These are phyloP conservation scores for Psilocybe cyanescens DNA, from an alignment of 768 basidiomycete genomes.

Conservation along the genomic window DNA sequence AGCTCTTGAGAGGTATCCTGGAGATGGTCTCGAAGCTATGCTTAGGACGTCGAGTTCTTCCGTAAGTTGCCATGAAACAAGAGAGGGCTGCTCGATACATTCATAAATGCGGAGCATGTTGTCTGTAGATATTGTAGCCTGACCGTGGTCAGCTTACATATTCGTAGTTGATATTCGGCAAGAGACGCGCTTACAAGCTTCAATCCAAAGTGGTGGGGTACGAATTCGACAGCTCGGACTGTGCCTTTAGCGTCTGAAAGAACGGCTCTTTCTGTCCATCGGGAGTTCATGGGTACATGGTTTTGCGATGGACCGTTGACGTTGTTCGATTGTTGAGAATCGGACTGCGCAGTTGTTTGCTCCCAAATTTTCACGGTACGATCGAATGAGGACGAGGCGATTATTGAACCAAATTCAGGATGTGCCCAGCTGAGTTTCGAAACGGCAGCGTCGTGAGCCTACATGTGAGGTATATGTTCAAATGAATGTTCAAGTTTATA, in stretches of 20 bases:
- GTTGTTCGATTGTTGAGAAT: slow-evolving; percentile 28
- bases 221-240: slow-evolving; percentile 85
- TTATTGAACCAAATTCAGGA: slow-evolving; percentile 86
- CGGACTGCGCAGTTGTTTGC: slow-evolving; percentile 44
- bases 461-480: not conserved
- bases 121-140: slow-evolving; percentile 92
- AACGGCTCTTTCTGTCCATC: slow-evolving; percentile 78
- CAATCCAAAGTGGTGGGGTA: slow-evolving; percentile 85
- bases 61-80: slow-evolving; percentile 74
- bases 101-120: slow-evolving; percentile 89
- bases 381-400: slow-evolving; percentile 90
- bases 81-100: slow-evolving; percentile 76
- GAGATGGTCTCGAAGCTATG: slow-evolving; percentile 50
- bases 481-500: not conserved
- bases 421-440: slow-evolving; percentile 89
- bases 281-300: slow-evolving; percentile 37
- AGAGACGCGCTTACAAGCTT: slow-evolving; percentile 65
- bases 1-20: slow-evolving; percentile 42
- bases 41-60: slow-evolving; percentile 77
- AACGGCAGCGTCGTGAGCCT: slow-evolving; percentile 96
- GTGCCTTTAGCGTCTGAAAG: slow-evolving; percentile 86
- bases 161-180: not conserved
- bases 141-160: not conserved
- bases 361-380: slow-evolving; percentile 95
- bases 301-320: slow-evolving; percentile 23